A percentile compares a stretch with the other conserved stretches of the same genome.
These are phyloP conservation scores for Cicer cuneatum DNA, from an alignment of 306 rosid species.

Conservation along the genomic window DNA sequence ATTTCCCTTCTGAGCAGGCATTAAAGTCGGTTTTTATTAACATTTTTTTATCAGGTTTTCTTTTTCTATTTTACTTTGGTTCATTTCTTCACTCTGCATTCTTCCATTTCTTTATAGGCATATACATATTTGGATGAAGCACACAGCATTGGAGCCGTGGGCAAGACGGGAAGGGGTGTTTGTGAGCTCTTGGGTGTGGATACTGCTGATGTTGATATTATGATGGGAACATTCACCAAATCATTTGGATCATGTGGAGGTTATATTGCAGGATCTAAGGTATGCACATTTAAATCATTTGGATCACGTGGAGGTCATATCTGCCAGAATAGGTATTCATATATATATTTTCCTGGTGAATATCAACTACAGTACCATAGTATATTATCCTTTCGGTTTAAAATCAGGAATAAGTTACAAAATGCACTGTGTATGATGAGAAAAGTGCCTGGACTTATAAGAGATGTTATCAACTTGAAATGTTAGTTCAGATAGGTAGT, in stretches of 20 bases:
- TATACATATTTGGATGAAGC: conserved; percentile 92
- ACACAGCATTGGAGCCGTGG: conserved; percentile 96
- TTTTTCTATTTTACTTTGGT: conserved; percentile 29
- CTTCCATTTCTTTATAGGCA: conserved; percentile 51
- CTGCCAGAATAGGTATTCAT: neutral
- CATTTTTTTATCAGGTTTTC: neutral
- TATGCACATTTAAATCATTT: conserved; percentile 60
- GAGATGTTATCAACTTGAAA: neutral
- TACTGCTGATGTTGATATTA: conserved; percentile 81
- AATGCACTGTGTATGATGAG: neutral
- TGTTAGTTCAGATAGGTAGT: conserved; percentile 8
- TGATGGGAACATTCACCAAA: conserved; percentile 98
- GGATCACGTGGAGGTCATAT: conserved; percentile 93
- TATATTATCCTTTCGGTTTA: neutral
- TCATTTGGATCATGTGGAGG: conserved; percentile 97
- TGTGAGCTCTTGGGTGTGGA: conserved; percentile 93
- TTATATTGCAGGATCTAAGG: conserved; percentile 93
- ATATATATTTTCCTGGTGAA: conserved; percentile 4
- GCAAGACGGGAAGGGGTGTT: conserved; percentile 67
- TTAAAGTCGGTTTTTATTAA: neutral
- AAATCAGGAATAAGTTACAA: conserved; percentile 27
- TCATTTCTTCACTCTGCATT: conserved; percentile 37
- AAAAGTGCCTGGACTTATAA: neutral
- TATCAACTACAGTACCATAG: neutral
- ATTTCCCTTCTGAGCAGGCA: conserved; percentile 12